These are phyloP conservation scores for Podila minutissima DNA, from an alignment of 192 early-diverging fungal genomes.

Conservation along the genomic window DNA sequence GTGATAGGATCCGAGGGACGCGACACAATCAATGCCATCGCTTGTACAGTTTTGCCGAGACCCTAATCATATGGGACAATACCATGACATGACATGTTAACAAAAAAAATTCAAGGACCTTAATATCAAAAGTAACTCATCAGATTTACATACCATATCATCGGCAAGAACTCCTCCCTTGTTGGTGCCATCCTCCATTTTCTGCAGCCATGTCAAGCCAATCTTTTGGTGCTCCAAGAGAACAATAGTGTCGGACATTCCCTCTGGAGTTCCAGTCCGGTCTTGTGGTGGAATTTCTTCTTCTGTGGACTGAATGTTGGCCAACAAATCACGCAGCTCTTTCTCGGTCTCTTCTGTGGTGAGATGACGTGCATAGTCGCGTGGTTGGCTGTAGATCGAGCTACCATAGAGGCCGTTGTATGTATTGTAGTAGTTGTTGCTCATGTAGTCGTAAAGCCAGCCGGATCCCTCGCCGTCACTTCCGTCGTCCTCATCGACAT, in stretches of 20 bases:
- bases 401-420: not conserved
- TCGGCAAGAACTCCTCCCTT: slow-evolving; percentile 71
- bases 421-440: not conserved
- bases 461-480: not conserved
- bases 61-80: slow-evolving; percentile 44
- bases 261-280: slow-evolving; percentile 58
- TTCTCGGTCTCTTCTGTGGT: slow-evolving; percentile 25
- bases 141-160: slow-evolving; percentile 59
- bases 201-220: slow-evolving; percentile 68
- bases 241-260: slow-evolving; percentile 49
- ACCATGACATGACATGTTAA: not conserved
- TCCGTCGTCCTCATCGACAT: not conserved
- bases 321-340: slow-evolving; percentile 49
- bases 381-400: not conserved
- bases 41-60: slow-evolving; percentile 81
- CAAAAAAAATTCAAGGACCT: not conserved
- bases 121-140: not conserved
- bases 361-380: slow-evolving; percentile 13
- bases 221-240: slow-evolving; percentile 69
- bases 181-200: slow-evolving; percentile 59
- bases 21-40: slow-evolving; percentile 66
- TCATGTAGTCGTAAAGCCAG: not conserved
- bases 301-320: slow-evolving; percentile 47
- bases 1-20: slow-evolving; percentile 14
- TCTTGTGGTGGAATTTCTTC: slow-evolving; percentile 44